Evolutionary conservation across 768 basidiomycete species (phyloP), one percentile per base, ranked within the genome.

Genomic region (Russula brevipes): DNA sequence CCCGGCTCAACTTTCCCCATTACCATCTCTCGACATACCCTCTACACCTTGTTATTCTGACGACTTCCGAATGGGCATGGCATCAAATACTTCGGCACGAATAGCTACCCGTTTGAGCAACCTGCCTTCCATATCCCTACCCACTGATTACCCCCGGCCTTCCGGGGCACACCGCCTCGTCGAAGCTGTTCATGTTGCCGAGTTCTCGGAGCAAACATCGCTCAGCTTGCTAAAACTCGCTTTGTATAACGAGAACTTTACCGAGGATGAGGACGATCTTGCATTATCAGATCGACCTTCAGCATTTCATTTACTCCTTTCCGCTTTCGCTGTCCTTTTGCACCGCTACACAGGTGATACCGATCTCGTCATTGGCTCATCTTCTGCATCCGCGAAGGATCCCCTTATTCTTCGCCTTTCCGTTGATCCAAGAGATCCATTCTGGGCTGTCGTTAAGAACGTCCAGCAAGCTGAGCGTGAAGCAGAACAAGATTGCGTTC

Each of bases 281-380:
- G 74, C 77, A 0, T 73, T 76, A 0, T 65, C 60, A 78, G 73
- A 47, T 74, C 81, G 47, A 2, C 87, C 94, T 4, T 91, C 95
- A 3, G 88, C 90, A 0, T 98, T 95, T 72, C 94, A 98, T 70
- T 80, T 98, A 31, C 83, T 98, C 50, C 80, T 98, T 47, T 84
- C 97, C n/a, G 88, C 96, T 0, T 97, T 99, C 76, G 82, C 85
- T 11, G 88, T 96, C 24, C 80, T 98, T 54, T 78, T 99, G 12
- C 94, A 98, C 76, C 82, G 96, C 46, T 97, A 94, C 76, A 98
- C 97, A 0, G 95, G 91, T 45, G 97, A 99, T 72, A 94, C 87
- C 33, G 94, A 97, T 69, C 80, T 99, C 65, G 82, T 97, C 61
- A 88, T 99, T 70, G 94, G 89, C 41, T 91, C 91, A 4, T 94